Percentiles rank a stretch among this genome's conserved stretches.
Evolutionary conservation across 2,329 filamentous ascomycete species (phyloP).

Genomic region (Geoglossum cookeanum): DNA sequence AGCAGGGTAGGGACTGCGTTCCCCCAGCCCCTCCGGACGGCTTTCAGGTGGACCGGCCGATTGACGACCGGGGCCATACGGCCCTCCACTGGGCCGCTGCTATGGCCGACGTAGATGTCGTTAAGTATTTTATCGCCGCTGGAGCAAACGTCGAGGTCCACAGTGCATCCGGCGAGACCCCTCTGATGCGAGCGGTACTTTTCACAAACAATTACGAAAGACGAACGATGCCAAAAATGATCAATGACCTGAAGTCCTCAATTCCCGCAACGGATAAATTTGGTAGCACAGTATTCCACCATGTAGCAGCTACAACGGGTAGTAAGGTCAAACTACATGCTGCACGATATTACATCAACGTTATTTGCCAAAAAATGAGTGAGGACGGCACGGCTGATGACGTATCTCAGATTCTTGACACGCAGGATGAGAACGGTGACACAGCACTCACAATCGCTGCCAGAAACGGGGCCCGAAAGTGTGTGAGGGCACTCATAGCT

Average conservation of each 20-base stretch:
- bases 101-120: slow-evolving; percentile 89
- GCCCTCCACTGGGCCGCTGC: slow-evolving; percentile 93
- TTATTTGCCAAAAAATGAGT: slow-evolving; percentile 68
- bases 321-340: slow-evolving; percentile 75
- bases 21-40: slow-evolving; percentile 44
- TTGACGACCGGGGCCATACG: slow-evolving; percentile 82
- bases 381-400: slow-evolving; percentile 58
- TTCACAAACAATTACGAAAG: slow-evolving; percentile 97
- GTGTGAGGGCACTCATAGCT: slow-evolving; percentile 44
- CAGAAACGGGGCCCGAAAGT: slow-evolving; percentile 67
- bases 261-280: slow-evolving; percentile 62
- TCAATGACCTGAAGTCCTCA: slow-evolving; percentile 67
- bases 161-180: slow-evolving; percentile 23
- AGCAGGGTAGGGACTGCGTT: background rate
- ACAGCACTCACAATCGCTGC: slow-evolving; percentile 79
- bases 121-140: slow-evolving; percentile 68
- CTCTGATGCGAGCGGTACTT: slow-evolving; percentile 80
- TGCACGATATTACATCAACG: slow-evolving; percentile 84
- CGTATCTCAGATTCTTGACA: slow-evolving; percentile 61
- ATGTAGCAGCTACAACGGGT: slow-evolving; percentile 75
- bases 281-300: slow-evolving; percentile 80
- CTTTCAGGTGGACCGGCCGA: slow-evolving; percentile 79
- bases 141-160: slow-evolving; percentile 54
- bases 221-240: slow-evolving; percentile 67
- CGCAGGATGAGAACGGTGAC: slow-evolving; percentile 72